A percentile compares a stretch with the other conserved stretches of the same genome.
Conservation (phyloP, 805 yeast genomes). For the Sungouiella blattae region DNA sequence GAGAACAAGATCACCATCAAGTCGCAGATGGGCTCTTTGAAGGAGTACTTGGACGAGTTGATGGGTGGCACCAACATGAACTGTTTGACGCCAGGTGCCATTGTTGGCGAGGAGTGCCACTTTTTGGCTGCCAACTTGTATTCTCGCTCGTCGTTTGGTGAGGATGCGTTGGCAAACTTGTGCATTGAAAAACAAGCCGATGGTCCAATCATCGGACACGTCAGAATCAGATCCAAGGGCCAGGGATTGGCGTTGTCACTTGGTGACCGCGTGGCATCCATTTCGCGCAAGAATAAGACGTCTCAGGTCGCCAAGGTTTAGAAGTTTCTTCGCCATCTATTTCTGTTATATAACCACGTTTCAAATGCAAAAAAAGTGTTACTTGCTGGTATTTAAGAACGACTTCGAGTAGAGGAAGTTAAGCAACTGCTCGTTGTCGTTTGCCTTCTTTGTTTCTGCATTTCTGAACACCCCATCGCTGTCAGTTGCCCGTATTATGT, state of each 20-base stretch:
- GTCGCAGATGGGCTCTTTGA: conserved; percentile 61
- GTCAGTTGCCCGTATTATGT: conserved; percentile 10
- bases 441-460: conserved; percentile 1
- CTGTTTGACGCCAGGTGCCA: conserved; percentile 87
- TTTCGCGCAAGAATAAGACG: conserved; percentile 50
- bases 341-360: too few relatives aligned
- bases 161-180: conserved; percentile 93
- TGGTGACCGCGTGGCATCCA: conserved; percentile 89
- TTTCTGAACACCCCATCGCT: conserved; percentile 3
- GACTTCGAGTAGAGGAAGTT: conserved; percentile 4
- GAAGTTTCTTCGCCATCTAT: too few relatives aligned
- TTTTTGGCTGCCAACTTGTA: conserved; percentile 93
- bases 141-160: conserved; percentile 91
- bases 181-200: conserved; percentile 79
- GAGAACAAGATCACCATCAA: conserved; percentile 93
- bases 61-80: conserved; percentile 88
- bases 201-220: conserved; percentile 86
- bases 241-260: conserved; percentile 94
- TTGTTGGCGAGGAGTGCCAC: conserved; percentile 84
- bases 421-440: conserved; percentile 5
- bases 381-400: not conserved
- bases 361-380: too few relatives aligned
- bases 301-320: conserved; percentile 13
- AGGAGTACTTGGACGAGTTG: conserved; percentile 73
- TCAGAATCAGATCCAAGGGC: conserved; percentile 94